phyloP scores from a whole-genome alignment of 2,329 filamentous ascomycete species.

The Fusarium anthophilum region DNA sequence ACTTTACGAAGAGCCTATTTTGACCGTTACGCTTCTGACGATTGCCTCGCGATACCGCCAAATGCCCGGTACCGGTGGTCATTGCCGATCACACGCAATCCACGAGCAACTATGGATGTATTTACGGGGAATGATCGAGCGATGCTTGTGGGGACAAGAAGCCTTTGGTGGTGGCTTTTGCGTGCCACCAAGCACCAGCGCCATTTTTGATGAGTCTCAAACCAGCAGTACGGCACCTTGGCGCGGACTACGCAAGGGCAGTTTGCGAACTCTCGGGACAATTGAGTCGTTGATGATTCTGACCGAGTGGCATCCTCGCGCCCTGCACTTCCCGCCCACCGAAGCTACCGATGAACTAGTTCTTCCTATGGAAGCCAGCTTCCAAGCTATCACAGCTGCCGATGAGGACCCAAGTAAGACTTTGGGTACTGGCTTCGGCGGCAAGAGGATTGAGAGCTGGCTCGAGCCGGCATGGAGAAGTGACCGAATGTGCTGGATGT shows the following conservation, averaged over 20 bases:
- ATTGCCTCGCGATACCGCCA: constrained; percentile 89
- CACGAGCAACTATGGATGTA: constrained; percentile 97
- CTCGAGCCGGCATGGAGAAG: constrained; percentile 94
- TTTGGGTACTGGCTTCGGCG: constrained; percentile 71
- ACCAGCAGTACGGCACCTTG: constrained; percentile 75
- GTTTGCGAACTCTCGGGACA: constrained; percentile 88
- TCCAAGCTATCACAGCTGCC: constrained; percentile 50
- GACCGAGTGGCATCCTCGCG: constrained; percentile 96
- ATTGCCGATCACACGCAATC: constrained; percentile 87
- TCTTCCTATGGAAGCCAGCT: constrained; percentile 67
- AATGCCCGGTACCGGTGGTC: constrained; percentile 80
- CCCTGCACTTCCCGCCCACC: constrained; percentile 90
- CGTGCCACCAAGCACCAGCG: constrained; percentile 68
- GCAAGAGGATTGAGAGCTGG: constrained; percentile 91
- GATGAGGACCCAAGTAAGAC: constrained; percentile 47
- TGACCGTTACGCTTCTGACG: constrained; percentile 90
- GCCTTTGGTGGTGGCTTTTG: constrained; percentile 91
- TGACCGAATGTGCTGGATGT: constrained; percentile 98
- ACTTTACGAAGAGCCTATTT: constrained; percentile 89
- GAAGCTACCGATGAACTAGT: constrained; percentile 77
- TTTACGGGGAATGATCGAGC: constrained; percentile 92
- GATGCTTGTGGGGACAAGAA: constrained; percentile 95
- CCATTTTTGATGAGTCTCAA: constrained; percentile 63
- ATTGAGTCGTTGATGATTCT: constrained; percentile 94
- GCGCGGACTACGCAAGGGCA: constrained; percentile 77